phyloP scores from a whole-genome alignment of 495 filamentous ascomycete species.

The Podospora sp. region DNA sequence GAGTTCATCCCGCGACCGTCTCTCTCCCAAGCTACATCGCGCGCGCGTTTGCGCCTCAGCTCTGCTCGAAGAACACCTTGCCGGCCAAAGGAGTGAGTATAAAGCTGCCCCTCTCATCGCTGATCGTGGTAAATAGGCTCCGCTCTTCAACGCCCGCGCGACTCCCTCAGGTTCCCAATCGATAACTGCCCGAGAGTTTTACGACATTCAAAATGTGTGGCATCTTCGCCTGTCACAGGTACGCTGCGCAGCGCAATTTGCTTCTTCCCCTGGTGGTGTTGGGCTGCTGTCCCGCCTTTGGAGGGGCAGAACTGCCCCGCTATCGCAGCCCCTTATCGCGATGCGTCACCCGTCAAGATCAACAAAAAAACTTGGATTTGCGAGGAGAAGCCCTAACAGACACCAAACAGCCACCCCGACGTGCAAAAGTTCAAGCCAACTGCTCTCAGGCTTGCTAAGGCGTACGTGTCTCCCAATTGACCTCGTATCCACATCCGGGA shows the following conservation, averaged over 20 bases:
- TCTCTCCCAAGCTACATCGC: conserved; percentile 3
- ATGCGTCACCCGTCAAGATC: conserved; percentile 14
- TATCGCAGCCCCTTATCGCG: conserved; percentile 18
- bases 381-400: neutral
- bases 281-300: conserved; percentile 5
- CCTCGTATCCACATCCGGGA: conserved; percentile 20
- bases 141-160: conserved; percentile 28
- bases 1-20: conserved; percentile 18
- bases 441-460: conserved; percentile 92
- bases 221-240: conserved; percentile 95
- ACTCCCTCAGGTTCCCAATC: conserved; percentile 23
- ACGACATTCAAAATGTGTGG: conserved; percentile 61
- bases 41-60: conserved; percentile 1
- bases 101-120: conserved; percentile 27
- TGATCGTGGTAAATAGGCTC: conserved; percentile 31
- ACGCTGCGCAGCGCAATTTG: conserved; percentile 40
- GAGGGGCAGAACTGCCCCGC: conserved; percentile 15
- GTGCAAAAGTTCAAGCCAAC: conserved; percentile 96
- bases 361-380: neutral
- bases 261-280: conserved; percentile 14
- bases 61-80: neutral
- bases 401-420: conserved; percentile 77
- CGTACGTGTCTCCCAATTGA: conserved; percentile 59
- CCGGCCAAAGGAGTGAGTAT: conserved; percentile 27
- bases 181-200: conserved; percentile 11